Evolutionary conservation across 768 basidiomycete genomes (phyloP).

Genomic region (Psilocybe cyanescens): DNA sequence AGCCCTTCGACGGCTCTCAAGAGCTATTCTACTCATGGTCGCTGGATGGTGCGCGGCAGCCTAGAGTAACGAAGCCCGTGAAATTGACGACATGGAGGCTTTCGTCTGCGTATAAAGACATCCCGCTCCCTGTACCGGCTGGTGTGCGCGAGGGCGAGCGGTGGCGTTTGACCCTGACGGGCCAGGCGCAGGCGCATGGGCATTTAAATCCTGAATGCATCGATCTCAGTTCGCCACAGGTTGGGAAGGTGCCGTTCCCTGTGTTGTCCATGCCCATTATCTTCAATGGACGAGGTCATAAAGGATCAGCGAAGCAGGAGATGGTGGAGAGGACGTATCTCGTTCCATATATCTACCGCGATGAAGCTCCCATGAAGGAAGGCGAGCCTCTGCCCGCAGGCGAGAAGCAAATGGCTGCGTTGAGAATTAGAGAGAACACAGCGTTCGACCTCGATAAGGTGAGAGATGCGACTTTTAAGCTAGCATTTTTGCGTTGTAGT

Average conservation of each 20-base stretch:
- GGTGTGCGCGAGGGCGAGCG: constrained; percentile 52
- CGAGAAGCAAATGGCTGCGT: constrained; percentile 12
- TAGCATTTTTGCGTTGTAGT: background rate
- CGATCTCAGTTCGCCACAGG: constrained; percentile 41
- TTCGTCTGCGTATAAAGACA: constrained; percentile 73
- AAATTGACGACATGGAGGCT: constrained; percentile 80
- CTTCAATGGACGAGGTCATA: constrained; percentile 34
- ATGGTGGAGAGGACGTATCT: constrained; percentile 62
- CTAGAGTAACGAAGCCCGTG: constrained; percentile 39
- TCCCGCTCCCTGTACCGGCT: constrained; percentile 67
- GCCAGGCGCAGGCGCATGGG: constrained; percentile 28
- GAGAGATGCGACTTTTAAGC: constrained; percentile 17
- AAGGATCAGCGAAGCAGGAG: constrained; percentile 60
- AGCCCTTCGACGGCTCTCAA: constrained; percentile 53
- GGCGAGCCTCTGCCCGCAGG: constrained; percentile 5
- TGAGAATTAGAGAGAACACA: constrained; percentile 77
- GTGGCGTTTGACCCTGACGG: constrained; percentile 69
- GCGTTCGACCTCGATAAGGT: constrained; percentile 96
- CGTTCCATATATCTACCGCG: constrained; percentile 26
- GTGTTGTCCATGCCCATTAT: constrained; percentile 73
- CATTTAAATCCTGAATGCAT: constrained; percentile 30
- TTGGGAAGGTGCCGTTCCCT: constrained; percentile 56
- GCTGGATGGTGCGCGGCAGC: constrained; percentile 15
- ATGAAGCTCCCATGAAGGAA: constrained; percentile 18
- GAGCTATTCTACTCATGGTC: constrained; percentile 79